phyloP scores from a whole-genome alignment of 129 eudicot species.

The Ambrosia trifida region DNA sequence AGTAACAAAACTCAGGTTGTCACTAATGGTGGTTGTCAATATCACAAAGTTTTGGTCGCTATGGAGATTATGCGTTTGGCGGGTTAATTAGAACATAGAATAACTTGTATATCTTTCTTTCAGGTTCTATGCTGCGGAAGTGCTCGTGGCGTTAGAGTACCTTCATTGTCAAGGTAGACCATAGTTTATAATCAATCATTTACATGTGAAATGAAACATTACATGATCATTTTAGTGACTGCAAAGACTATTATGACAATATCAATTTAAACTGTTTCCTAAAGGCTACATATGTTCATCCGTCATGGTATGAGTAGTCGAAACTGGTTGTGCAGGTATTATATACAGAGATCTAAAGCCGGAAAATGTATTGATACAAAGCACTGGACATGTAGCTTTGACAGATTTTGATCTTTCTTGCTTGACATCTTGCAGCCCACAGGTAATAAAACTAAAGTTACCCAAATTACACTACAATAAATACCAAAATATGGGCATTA shows the following conservation, averaged over 20 bases:
- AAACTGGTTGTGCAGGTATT: constrained; percentile 57
- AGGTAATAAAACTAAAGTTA: constrained; percentile 35
- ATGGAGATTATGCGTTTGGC: not conserved
- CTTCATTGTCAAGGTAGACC: constrained; percentile 95
- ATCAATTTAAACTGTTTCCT: not conserved
- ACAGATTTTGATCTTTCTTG: constrained; percentile 98
- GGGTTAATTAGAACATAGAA: not conserved
- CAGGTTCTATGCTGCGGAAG: constrained; percentile 96
- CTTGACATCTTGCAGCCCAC: constrained; percentile 98
- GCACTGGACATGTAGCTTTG: constrained; percentile 77
- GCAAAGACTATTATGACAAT: not conserved
- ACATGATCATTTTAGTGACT: not conserved
- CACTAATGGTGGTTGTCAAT: not conserved
- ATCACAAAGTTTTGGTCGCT: not conserved
- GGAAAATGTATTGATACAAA: constrained; percentile 81
- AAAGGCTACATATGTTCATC: not conserved
- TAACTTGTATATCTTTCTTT: not conserved
- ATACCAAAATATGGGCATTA: too few relatives aligned
- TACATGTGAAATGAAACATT: not conserved
- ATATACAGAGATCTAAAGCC: constrained; percentile 98
- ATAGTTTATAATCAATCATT: not conserved
- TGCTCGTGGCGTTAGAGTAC: constrained; percentile 88
- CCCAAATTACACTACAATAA: too few relatives aligned
- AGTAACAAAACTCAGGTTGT: not conserved
- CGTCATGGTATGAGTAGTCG: not conserved